A percentile compares a stretch with the other conserved stretches of the same genome.
These are phyloP conservation scores for Cucurbita moschata DNA, from an alignment of 306 rosid species.

Conservation along the genomic window DNA sequence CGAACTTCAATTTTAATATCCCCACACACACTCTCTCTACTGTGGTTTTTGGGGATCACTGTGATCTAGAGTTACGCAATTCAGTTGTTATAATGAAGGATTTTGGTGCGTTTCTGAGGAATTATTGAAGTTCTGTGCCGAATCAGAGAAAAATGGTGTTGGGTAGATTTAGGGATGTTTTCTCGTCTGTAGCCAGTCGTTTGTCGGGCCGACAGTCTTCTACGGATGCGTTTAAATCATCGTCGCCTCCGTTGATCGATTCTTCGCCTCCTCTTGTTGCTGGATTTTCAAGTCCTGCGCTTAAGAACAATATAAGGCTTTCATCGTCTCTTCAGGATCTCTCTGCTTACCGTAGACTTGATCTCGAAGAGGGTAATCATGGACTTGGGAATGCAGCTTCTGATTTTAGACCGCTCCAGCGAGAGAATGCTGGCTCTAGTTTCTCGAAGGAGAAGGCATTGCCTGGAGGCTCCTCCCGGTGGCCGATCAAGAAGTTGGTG, in stretches of 20 bases:
- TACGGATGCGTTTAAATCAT: background rate
- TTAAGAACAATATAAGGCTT: constrained; percentile 35
- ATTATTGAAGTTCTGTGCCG: background rate
- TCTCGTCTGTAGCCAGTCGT: constrained; percentile 23
- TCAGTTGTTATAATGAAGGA: background rate
- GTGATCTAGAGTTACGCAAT: background rate
- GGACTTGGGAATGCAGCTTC: background rate
- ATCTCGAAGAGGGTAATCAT: constrained; percentile 13
- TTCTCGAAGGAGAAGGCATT: constrained; percentile 51
- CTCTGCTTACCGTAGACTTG: constrained; percentile 32
- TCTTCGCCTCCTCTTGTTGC: constrained; percentile 13
- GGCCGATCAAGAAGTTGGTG: constrained; percentile 30
- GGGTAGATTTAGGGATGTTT: constrained; percentile 28
- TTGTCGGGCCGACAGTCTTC: constrained; percentile 20
- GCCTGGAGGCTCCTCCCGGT: constrained; percentile 22
- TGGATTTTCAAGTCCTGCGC: constrained; percentile 1
- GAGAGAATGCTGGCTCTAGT: constrained; percentile 29
- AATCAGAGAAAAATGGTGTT: constrained; percentile 34
- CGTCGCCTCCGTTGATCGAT: constrained; percentile 4
- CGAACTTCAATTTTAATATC: background rate
- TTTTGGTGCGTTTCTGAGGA: background rate
- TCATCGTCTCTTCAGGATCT: constrained; percentile 84
- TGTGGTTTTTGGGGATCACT: background rate
- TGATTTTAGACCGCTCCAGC: constrained; percentile 24
- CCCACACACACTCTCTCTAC: background rate